Percentiles rank a stretch among this genome's conserved stretches.
Evolutionary conservation across 2,329 filamentous ascomycete genomes (phyloP).

Genomic region (Penicillium sp.): DNA sequence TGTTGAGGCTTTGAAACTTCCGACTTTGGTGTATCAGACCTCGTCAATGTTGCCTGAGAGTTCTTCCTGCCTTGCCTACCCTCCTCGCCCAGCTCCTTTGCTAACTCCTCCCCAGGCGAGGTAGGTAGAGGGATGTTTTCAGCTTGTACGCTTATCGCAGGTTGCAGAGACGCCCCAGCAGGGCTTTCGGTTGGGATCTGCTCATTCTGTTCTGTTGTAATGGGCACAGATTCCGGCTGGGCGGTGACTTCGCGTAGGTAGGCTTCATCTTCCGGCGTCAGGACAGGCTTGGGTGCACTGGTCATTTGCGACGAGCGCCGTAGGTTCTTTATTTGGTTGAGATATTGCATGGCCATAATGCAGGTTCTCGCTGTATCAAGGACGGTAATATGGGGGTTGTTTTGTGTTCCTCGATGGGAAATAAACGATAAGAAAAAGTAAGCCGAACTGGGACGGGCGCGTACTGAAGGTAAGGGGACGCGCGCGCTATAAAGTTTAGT

Average conservation of each 20-base stretch:
- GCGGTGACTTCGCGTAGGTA: constrained; percentile 56
- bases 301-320: constrained; percentile 34
- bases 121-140: constrained; percentile 52
- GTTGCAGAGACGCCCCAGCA: constrained; percentile 1
- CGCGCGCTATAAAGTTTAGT: constrained; percentile 7
- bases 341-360: constrained; percentile 41
- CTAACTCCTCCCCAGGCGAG: constrained; percentile 48
- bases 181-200: neutral
- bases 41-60: constrained; percentile 17
- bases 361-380: neutral
- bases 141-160: constrained; percentile 43
- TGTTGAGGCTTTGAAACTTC: constrained; percentile 22
- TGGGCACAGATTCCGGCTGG: constrained; percentile 34
- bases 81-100: constrained; percentile 33
- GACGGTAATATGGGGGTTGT: neutral
- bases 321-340: constrained; percentile 45
- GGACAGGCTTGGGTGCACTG: constrained; percentile 44
- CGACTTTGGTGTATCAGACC: constrained; percentile 19
- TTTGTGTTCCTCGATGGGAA: neutral
- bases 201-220: constrained; percentile 4
- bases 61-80: constrained; percentile 37
- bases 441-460: constrained; percentile 17
- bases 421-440: neutral
- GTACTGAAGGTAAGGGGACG: constrained; percentile 16
- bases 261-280: constrained; percentile 62